phyloP scores from a whole-genome alignment of 345 rosid species.

The Lepidium sativum region DNA sequence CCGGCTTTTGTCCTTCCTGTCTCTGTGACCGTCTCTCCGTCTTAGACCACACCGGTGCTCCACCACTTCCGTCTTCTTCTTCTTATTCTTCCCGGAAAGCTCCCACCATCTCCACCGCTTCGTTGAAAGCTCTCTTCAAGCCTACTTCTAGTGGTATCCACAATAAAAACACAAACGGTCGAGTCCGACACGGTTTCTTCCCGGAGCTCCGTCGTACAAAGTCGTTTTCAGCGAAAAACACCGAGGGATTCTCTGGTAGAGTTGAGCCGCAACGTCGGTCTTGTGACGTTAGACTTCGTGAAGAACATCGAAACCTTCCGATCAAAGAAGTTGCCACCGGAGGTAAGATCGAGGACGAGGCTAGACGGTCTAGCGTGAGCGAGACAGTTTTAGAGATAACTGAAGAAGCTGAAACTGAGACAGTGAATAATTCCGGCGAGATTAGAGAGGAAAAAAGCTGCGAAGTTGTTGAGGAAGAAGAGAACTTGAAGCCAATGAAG shows the following conservation, averaged over 20 bases:
- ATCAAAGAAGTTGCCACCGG: conserved; percentile 17
- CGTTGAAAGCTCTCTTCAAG: conserved; percentile 64
- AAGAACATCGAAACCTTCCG: conserved; percentile 39
- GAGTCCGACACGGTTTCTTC: conserved; percentile 38
- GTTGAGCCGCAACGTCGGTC: conserved; percentile 93
- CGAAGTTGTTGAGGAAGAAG: conserved; percentile 51
- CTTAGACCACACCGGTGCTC: conserved; percentile 46
- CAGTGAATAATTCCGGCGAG: conserved; percentile 33
- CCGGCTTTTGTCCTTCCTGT: conserved; percentile 93
- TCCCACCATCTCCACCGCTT: conserved; percentile 37
- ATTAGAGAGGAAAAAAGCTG: conserved; percentile 29
- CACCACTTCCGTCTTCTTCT: conserved; percentile 25
- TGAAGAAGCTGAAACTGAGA: conserved; percentile 27
- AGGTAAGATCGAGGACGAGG: conserved; percentile 33
- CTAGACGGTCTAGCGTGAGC: conserved; percentile 31
- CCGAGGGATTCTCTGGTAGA: conserved; percentile 68
- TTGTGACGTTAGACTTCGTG: conserved; percentile 87
- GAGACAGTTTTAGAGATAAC: conserved; percentile 42
- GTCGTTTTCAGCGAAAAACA: conserved; percentile 89
- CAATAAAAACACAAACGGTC: conserved; percentile 1
- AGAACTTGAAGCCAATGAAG: conserved; percentile 72
- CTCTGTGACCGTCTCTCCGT: conserved; percentile 94
- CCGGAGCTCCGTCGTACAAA: conserved; percentile 92
- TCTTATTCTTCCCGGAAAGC: conserved; percentile 40
- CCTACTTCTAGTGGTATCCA: conserved; percentile 14